Evolutionary conservation across 805 yeast genomes (phyloP).

Genomic region (Cyberlindnera lachancei): DNA sequence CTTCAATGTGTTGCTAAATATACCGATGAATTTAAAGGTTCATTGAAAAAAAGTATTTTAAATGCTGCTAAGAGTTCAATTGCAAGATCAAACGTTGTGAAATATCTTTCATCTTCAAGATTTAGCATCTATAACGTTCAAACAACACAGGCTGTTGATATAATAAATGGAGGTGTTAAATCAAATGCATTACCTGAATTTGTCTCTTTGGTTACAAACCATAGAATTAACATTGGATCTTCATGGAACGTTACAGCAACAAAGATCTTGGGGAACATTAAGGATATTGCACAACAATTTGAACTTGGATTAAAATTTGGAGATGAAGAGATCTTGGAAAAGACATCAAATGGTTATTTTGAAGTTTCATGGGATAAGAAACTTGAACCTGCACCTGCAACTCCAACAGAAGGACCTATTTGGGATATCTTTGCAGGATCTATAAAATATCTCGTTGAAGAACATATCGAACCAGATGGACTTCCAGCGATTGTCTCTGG

Average conservation of each 20-base stretch:
- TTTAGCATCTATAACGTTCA: constrained; percentile 34
- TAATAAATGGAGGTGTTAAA: constrained; percentile 56
- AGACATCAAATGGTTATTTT: constrained; percentile 32
- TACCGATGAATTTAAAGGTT: constrained; percentile 16
- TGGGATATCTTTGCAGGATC: constrained; percentile 59
- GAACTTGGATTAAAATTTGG: constrained; percentile 20
- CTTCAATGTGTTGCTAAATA: constrained; percentile 53
- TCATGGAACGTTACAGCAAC: constrained; percentile 23
- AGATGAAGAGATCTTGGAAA: constrained; percentile 5
- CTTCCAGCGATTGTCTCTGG: constrained; percentile 44
- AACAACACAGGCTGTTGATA: constrained; percentile 39
- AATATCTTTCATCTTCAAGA: constrained; percentile 28
- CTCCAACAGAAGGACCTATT: constrained; percentile 36
- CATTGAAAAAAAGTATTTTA: constrained; percentile 24
- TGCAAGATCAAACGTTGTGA: constrained; percentile 28
- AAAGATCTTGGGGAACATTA: constrained; percentile 26
- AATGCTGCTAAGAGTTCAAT: constrained; percentile 24
- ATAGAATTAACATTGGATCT: constrained; percentile 46
- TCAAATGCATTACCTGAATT: constrained; percentile 60
- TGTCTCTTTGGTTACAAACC: constrained; percentile 41
- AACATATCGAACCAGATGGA: constrained; percentile 45
- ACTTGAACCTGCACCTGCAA: constrained; percentile 45
- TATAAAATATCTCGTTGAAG: constrained; percentile 51
- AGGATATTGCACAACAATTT: constrained; percentile 33
- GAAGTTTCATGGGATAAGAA: constrained; percentile 23